phyloP scores from a whole-genome alignment of 495 filamentous ascomycete species.

The Amniculicola lignicola region DNA sequence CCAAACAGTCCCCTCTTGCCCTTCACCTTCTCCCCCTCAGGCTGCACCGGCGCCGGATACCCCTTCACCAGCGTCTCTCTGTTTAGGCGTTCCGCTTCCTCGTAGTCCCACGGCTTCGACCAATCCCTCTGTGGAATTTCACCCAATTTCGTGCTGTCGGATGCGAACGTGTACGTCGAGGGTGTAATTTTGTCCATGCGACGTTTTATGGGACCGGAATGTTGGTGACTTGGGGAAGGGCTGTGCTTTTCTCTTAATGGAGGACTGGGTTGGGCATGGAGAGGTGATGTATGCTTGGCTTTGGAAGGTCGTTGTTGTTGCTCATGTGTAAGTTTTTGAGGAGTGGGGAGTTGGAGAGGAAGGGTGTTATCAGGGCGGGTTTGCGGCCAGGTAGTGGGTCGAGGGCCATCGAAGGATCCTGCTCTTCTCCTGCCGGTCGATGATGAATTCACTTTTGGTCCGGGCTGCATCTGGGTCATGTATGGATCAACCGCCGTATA shows the following conservation, averaged over 20 bases:
- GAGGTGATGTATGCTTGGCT: not conserved
- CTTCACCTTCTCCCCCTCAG: constrained; percentile 6
- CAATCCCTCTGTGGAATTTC: constrained; percentile 45
- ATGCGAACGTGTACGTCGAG: constrained; percentile 40
- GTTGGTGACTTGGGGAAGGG: not conserved
- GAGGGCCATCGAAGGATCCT: constrained; percentile 12
- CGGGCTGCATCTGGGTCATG: not conserved
- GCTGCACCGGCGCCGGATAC: not conserved
- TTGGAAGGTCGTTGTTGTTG: too few relatives aligned
- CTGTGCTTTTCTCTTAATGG: constrained; percentile 8
- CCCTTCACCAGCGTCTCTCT: constrained; percentile 34
- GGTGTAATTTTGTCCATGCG: constrained; percentile 31
- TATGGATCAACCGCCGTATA: constrained; percentile 20
- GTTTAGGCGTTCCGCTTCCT: constrained; percentile 38
- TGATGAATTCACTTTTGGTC: not conserved
- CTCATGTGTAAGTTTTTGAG: constrained; percentile 1
- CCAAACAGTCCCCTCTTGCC: constrained; percentile 28
- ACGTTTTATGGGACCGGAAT: constrained; percentile 6
- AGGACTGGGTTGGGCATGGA: not conserved
- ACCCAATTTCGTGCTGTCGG: constrained; percentile 44
- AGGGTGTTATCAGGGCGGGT: constrained; percentile 5
- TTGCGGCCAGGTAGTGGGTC: constrained; percentile 29
- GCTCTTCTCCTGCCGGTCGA: constrained; percentile 2
- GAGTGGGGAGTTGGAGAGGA: not conserved
- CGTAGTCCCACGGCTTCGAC: constrained; percentile 38